Base-by-base conservation (phyloP, 176 grass and related monocot genomes). In the Ensete glaucum region DNA sequence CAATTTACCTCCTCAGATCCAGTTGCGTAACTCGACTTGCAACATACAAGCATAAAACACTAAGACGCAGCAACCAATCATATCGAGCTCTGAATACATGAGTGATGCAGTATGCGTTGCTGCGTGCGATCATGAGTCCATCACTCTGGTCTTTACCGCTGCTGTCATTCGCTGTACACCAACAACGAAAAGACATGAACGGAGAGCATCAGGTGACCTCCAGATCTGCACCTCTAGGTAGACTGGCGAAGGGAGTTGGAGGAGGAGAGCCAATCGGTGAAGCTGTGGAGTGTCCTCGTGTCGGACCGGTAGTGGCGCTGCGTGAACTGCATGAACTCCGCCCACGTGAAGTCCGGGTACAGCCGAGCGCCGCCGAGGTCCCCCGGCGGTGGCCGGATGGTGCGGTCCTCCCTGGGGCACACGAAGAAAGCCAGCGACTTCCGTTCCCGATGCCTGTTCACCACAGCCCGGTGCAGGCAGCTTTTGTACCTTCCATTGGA, bases 291-390 rank as follows among this genome's bases (percentile, higher is more conserved):
- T 10, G 93, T 97, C 79, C 83, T 85, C 3, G 83, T 81, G 86
- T 96, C 93, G 60, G 90, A 81, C 69, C 93, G 87, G 85, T 96
- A 96, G 73, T 93, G 90, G 74, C 82, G 73, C 82, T 96, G 93
- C 54, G 93, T 96, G 85, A 96, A 96, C 69, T 76, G 76, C 85
- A 87, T 90, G 66, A 96, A 71, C 64, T 92, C 87, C 69, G 83
- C 85, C 93, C 93, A 93, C 8, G 93, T 96, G 83, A 96, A 96
- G 85, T 96, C 90, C 58, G 93, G 93, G 87, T 92, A 96, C 24
- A 73, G 79, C 0, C 89, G 80, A 6, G 93, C 62, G 0, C 50
- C 54, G 52, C 7, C 71, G 21, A 71, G 2, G 1, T 73, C 29
- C 16, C 52, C 60, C 4, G 92, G 21, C 43, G 90, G 89, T 19